Evolutionary conservation across 2,329 filamentous ascomycete genomes (phyloP).

Genomic region (Calonectria crousiana): DNA sequence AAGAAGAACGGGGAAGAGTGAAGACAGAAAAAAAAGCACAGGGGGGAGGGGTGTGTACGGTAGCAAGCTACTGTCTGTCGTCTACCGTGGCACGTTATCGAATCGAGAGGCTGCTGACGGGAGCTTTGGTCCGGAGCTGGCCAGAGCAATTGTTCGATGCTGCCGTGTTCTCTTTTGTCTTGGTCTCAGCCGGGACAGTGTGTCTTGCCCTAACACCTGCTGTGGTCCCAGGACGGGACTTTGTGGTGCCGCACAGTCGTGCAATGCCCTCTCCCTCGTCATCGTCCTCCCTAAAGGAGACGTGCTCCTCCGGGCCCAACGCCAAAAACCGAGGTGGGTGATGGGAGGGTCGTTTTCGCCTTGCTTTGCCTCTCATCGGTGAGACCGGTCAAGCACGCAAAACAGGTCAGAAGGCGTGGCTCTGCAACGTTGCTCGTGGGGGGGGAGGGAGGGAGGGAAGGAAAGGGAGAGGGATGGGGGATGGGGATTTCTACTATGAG

Average conservation of each 20-base stretch:
- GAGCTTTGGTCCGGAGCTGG: not conserved
- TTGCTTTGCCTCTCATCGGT: slow-evolving; percentile 9
- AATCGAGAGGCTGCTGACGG: not conserved
- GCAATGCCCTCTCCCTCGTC: not conserved
- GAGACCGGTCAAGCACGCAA: not conserved
- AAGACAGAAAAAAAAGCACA: too few species aligned
- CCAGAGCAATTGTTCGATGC: not conserved
- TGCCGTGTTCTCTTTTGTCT: not conserved
- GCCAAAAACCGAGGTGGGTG: not conserved
- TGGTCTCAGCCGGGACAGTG: not conserved
- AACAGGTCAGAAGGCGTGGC: not conserved
- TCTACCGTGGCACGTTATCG: not conserved
- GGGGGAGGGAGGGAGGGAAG: not conserved
- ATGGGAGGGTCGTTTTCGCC: not conserved
- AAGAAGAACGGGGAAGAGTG: not conserved
- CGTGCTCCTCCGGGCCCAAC: not conserved
- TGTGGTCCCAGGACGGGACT: not conserved
- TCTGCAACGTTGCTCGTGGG: not conserved
- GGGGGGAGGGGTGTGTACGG: not conserved
- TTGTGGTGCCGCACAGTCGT: not conserved
- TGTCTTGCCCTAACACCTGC: not conserved
- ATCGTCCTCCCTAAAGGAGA: not conserved
- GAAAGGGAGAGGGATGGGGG: not conserved
- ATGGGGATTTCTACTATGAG: not conserved
- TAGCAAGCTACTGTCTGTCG: not conserved